Conservation (phyloP, 2,329 filamentous ascomycete species). For the Sodiomyces alkalinus region DNA sequence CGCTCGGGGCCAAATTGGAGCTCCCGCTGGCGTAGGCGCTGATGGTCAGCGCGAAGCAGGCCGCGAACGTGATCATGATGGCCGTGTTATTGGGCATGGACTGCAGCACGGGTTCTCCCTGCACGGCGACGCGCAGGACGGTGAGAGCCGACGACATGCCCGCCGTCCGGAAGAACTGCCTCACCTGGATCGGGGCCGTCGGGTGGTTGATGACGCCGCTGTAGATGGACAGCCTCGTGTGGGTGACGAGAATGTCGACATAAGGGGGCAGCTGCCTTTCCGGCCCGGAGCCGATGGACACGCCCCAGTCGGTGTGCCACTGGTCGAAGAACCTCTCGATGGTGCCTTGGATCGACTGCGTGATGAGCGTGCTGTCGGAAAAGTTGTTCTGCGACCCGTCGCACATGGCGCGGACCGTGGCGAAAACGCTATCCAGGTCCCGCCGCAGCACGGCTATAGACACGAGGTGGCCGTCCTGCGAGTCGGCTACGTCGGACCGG, state of each 20-base stretch:
- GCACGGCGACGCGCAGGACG: slow-evolving; percentile 58
- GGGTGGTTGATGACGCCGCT: slow-evolving; percentile 61
- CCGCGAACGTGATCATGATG: slow-evolving; percentile 66
- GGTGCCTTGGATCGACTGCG: slow-evolving; percentile 39
- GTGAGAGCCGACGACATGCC: slow-evolving; percentile 59
- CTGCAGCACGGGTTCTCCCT: slow-evolving; percentile 52
- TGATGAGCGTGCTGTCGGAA: slow-evolving; percentile 35
- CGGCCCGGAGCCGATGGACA: slow-evolving; percentile 38
- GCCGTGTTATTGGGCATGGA: slow-evolving; percentile 70
- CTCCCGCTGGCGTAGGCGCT: slow-evolving; percentile 42
- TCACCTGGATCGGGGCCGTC: slow-evolving; percentile 53
- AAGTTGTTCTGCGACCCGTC: slow-evolving; percentile 35
- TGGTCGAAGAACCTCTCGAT: slow-evolving; percentile 52
- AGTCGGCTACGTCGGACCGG: slow-evolving; percentile 43
- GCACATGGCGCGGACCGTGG: slow-evolving; percentile 41
- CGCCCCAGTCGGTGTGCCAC: slow-evolving; percentile 50
- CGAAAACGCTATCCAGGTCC: slow-evolving; percentile 45
- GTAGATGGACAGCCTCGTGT: slow-evolving; percentile 61
- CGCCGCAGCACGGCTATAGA: slow-evolving; percentile 56
- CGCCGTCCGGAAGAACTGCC: slow-evolving; percentile 57
- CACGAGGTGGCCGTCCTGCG: slow-evolving; percentile 54
- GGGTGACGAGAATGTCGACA: slow-evolving; percentile 58
- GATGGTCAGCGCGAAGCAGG: slow-evolving; percentile 51
- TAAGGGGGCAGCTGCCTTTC: slow-evolving; percentile 50
- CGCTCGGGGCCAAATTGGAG: slow-evolving; percentile 45